Conservation (phyloP, 129 eudicot species). For the Sambucus nigra region DNA sequence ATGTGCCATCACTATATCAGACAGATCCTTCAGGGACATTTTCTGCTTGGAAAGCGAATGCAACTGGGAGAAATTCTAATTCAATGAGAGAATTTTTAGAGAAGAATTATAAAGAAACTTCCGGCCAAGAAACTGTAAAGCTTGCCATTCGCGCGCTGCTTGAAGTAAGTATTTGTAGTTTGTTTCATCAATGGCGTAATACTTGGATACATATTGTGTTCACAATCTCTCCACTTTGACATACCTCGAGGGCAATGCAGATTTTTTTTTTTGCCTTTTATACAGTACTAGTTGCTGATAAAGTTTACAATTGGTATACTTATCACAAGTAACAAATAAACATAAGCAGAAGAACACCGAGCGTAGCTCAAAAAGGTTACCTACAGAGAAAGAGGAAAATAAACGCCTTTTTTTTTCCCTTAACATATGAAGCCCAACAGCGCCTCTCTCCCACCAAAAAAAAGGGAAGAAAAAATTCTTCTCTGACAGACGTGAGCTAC, state of each 20-base stretch:
- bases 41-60: slow-evolving; percentile 97
- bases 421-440: too few species aligned
- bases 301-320: too few species aligned
- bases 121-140: slow-evolving; percentile 80
- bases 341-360: too few species aligned
- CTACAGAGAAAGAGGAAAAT: too few species aligned
- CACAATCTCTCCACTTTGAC: neutral
- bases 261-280: too few species aligned
- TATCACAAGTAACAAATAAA: too few species aligned
- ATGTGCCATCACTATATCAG: slow-evolving; percentile 74
- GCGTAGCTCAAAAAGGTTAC: too few species aligned
- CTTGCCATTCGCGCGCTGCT: slow-evolving; percentile 79
- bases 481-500: too few species aligned
- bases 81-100: slow-evolving; percentile 77
- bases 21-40: slow-evolving; percentile 95
- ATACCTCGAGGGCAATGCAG: neutral
- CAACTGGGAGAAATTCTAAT: slow-evolving; percentile 88
- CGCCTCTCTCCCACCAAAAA: too few species aligned
- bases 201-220: neutral
- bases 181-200: neutral
- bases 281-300: too few species aligned
- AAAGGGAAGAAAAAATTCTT: too few species aligned
- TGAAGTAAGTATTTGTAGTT: slow-evolving; percentile 54
- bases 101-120: slow-evolving; percentile 84
- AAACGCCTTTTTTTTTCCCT: too few species aligned